These are phyloP conservation scores for Carex littledalei DNA, from an alignment of 176 grass and related monocot genomes.

Conservation along the genomic window DNA sequence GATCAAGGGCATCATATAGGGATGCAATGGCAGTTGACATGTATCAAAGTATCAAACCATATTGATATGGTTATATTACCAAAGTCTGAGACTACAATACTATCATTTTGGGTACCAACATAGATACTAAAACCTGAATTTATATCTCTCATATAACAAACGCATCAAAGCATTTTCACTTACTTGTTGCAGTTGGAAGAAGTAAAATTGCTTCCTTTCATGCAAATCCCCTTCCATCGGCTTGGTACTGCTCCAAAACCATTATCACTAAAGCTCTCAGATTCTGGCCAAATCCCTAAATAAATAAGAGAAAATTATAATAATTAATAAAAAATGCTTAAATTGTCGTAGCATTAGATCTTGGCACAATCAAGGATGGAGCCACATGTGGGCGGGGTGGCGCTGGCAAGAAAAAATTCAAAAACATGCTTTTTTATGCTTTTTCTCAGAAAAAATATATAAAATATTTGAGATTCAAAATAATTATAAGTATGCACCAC, in stretches of 20 bases:
- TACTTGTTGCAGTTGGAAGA: conserved; percentile 69
- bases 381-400: too few relatives aligned
- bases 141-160: background rate
- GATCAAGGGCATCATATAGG: background rate
- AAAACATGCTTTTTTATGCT: too few relatives aligned
- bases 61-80: background rate
- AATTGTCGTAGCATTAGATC: background rate
- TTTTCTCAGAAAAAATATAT: too few relatives aligned
- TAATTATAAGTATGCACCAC: too few relatives aligned
- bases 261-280: conserved; percentile 58
- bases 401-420: too few relatives aligned
- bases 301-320: background rate
- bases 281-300: conserved; percentile 95
- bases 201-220: conserved; percentile 54
- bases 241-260: conserved; percentile 36
- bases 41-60: background rate
- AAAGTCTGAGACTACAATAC: background rate
- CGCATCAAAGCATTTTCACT: conserved; percentile 1
- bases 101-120: background rate
- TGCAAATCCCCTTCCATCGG: conserved; percentile 75
- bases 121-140: background rate
- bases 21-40: background rate
- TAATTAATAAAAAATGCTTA: background rate
- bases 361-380: background rate
- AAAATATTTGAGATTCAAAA: too few relatives aligned